phyloP scores from a whole-genome alignment of 768 basidiomycete species.

The Amanita pseudoporphyria region DNA sequence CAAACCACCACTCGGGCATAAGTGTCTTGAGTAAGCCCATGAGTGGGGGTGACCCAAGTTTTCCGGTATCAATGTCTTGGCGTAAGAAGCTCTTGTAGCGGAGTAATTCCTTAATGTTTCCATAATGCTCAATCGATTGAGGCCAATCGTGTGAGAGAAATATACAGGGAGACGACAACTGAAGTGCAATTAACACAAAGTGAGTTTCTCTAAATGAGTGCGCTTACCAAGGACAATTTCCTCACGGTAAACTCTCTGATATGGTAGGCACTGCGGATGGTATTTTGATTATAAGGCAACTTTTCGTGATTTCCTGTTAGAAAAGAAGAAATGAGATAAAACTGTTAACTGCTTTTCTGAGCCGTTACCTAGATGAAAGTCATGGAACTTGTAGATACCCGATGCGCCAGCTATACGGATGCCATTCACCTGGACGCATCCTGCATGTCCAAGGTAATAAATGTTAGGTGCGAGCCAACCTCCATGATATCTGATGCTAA shows the following conservation, averaged over 20 bases:
- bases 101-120: conserved; percentile 56
- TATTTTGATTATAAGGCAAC: conserved; percentile 65
- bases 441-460: conserved; percentile 90
- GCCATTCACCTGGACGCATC: conserved; percentile 81
- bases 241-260: conserved; percentile 78
- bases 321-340: too few species aligned
- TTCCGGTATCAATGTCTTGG: conserved; percentile 53
- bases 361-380: conserved; percentile 57
- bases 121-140: conserved; percentile 70
- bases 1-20: conserved; percentile 83
- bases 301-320: conserved; percentile 66
- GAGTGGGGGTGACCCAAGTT: conserved; percentile 80
- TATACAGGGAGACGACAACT: conserved; percentile 57
- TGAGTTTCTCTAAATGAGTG: not conserved
- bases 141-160: conserved; percentile 99
- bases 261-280: conserved; percentile 85
- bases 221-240: conserved; percentile 60
- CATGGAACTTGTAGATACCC: conserved; percentile 78
- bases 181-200: conserved; percentile 10
- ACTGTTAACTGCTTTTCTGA: not conserved
- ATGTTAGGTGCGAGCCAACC: conserved; percentile 97
- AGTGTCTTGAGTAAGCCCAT: conserved; percentile 66
- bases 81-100: conserved; percentile 72
- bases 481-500: conserved; percentile 68
- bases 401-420: conserved; percentile 84